phyloP scores from a whole-genome alignment of 352 stramenopile genomes.

The Globisporangium megalacanthum region DNA sequence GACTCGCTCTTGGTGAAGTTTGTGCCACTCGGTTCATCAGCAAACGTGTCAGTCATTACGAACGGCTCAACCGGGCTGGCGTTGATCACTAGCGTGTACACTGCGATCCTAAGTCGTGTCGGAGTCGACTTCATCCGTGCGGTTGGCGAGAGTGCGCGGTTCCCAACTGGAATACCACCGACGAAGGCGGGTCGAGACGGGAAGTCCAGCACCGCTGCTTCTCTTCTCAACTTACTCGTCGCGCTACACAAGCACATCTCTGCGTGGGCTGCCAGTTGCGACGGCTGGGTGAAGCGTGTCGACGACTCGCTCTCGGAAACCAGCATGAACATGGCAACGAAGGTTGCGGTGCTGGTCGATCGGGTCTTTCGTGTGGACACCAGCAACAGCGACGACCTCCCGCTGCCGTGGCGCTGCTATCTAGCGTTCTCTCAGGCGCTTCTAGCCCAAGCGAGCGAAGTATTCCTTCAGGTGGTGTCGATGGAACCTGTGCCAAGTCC shows the following conservation, averaged over 20 bases:
- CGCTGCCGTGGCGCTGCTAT: conserved; percentile 37
- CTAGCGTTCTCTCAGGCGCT: conserved; percentile 33
- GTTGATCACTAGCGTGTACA: conserved; percentile 7
- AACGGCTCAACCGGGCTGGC: background rate
- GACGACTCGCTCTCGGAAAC: background rate
- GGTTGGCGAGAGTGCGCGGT: background rate
- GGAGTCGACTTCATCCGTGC: conserved; percentile 6
- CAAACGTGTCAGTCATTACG: background rate
- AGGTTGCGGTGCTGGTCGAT: conserved; percentile 25
- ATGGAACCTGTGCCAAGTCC: conserved; percentile 23
- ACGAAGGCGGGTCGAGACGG: background rate
- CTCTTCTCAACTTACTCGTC: conserved; percentile 18
- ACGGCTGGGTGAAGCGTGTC: conserved; percentile 18
- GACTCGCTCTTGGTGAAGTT: conserved; percentile 48
- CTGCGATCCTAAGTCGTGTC: conserved; percentile 8
- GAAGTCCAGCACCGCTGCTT: background rate
- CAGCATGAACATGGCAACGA: conserved; percentile 9
- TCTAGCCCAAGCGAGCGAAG: conserved; percentile 25
- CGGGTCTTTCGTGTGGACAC: conserved; percentile 30
- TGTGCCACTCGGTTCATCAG: conserved; percentile 15
- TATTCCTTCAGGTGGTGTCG: conserved; percentile 23
- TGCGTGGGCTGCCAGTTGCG: conserved; percentile 38
- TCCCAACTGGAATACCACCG: background rate
- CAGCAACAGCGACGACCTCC: conserved; percentile 18
- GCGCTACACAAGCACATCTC: conserved; percentile 69